phyloP scores from a whole-genome alignment of 2,329 filamentous ascomycete species.

The Balansia obtecta region DNA sequence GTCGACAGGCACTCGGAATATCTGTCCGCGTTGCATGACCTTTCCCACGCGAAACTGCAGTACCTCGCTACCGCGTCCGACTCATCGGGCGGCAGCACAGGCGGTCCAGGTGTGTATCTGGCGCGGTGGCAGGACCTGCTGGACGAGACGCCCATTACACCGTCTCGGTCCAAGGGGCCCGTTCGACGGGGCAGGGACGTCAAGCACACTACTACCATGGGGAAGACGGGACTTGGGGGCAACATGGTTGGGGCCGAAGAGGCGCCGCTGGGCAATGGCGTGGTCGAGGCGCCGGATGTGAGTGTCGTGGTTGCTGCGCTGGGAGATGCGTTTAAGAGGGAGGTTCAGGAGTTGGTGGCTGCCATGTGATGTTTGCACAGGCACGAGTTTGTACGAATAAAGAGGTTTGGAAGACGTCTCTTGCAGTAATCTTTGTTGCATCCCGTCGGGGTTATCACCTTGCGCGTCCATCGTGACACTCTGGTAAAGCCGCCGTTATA shows the following conservation, averaged over 20 bases:
- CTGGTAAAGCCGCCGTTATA: too few species aligned
- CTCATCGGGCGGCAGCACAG: conserved; percentile 23
- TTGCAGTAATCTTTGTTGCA: too few species aligned
- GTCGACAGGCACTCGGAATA: conserved; percentile 51
- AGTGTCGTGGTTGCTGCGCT: conserved; percentile 17
- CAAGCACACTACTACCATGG: conserved; percentile 27
- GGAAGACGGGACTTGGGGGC: conserved; percentile 28
- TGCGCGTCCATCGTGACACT: too few species aligned
- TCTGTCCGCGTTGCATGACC: conserved; percentile 38
- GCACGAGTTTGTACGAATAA: too few species aligned
- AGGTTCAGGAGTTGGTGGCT: conserved; percentile 25
- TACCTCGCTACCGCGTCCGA: conserved; percentile 35
- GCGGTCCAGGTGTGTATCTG: conserved; percentile 61
- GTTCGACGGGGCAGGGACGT: conserved; percentile 42
- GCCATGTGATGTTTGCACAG: neutral
- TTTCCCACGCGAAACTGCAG: conserved; percentile 44
- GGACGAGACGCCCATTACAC: conserved; percentile 57
- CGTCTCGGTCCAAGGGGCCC: conserved; percentile 36
- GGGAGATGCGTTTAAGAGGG: conserved; percentile 29
- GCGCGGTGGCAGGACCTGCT: conserved; percentile 60
- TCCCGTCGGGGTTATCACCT: too few species aligned
- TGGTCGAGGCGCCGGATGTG: conserved; percentile 18
- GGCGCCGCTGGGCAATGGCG: conserved; percentile 11
- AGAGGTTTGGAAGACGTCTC: too few species aligned
- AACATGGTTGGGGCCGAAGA: conserved; percentile 8